phyloP scores from a whole-genome alignment of 1,284 basidiomycete genomes.

The Waitea zeae region DNA sequence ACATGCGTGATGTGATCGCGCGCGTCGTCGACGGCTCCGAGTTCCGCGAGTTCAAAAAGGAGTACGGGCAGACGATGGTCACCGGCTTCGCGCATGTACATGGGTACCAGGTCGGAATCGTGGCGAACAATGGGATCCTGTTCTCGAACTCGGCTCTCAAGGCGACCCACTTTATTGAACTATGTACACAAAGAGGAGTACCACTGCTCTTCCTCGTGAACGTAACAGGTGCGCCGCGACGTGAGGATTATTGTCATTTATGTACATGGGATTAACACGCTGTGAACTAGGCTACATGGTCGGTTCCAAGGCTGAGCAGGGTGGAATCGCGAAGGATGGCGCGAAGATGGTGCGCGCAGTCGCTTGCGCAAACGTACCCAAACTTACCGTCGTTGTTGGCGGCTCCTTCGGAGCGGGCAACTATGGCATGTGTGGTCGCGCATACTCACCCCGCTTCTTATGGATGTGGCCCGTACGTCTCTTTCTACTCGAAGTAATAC shows the following conservation, averaged over 20 bases:
- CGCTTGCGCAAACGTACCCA: slow-evolving; percentile 87
- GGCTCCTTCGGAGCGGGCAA: slow-evolving; percentile 93
- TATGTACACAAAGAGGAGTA: slow-evolving; percentile 83
- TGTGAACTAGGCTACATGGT: slow-evolving; percentile 75
- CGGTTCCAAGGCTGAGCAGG: slow-evolving; percentile 81
- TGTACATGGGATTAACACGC: not conserved
- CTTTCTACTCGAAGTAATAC: not conserved
- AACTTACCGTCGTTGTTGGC: slow-evolving; percentile 88
- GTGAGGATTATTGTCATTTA: not conserved
- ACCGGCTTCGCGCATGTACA: slow-evolving; percentile 89
- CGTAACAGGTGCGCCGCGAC: slow-evolving; percentile 43
- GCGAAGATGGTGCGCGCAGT: slow-evolving; percentile 98
- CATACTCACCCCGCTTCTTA: slow-evolving; percentile 87
- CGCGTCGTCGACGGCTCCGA: slow-evolving; percentile 83
- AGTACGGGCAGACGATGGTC: slow-evolving; percentile 81
- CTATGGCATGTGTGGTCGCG: slow-evolving; percentile 84
- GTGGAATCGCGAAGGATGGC: slow-evolving; percentile 95
- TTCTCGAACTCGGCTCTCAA: slow-evolving; percentile 90
- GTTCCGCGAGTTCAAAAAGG: slow-evolving; percentile 92
- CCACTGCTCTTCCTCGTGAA: slow-evolving; percentile 90
- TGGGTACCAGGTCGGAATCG: slow-evolving; percentile 77
- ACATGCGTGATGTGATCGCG: slow-evolving; percentile 88
- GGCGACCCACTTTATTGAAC: slow-evolving; percentile 88
- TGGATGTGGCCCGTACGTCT: slow-evolving; percentile 90
- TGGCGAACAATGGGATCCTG: slow-evolving; percentile 89